Base-by-base conservation (phyloP, 2,329 filamentous ascomycete species). In the Sporothrix sp. region DNA sequence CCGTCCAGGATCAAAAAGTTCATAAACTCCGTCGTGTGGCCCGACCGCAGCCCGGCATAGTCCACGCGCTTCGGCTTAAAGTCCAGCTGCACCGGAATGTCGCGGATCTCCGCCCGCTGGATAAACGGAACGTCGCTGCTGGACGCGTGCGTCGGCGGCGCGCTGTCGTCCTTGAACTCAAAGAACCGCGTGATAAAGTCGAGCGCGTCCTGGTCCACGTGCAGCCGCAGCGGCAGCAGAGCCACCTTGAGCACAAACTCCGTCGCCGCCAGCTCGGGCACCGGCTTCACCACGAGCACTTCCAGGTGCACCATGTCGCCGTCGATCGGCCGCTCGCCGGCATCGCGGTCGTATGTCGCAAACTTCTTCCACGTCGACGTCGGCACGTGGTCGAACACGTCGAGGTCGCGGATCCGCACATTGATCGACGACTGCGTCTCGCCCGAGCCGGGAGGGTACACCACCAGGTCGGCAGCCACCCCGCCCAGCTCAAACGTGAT, bases 51-150 rank as follows among this genome's bases (percentile, higher is more conserved):
- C 3, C 90, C 90, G 0, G 83, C 87, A 59, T 98, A 98, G 65
- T 98, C 91, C 16, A 98, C 87, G n/a, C 88, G 81, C 67, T 98
- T 97, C 8, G 93, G 93, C 65, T 98, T 98, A 70, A 98, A 98
- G 66, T 98, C 93, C 3, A 81, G 79, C 61, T 85, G 89, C 51
- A 98, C 76, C 2, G 82, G 82, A 21, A 98, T 79, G 4, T 86
- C 80, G 57, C 87, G 85, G 42, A 98, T 76, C 67, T 97, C 93
- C 1, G 88, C 84, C 48, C 93, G 79, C 63, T 97, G 91, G 1
- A 98, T 72, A 65, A 96, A 98, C 0, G 88, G 87, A 7, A 84
- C 70, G 50, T 94, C 89, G 40, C 81, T 81, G 2, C 81, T 75
- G 1, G 80, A 76, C 3, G 71, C 68, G 27, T 80, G 73, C 4